These are phyloP conservation scores for Dalbergia cochinchinensis DNA, from an alignment of 306 rosid species.

Conservation along the genomic window DNA sequence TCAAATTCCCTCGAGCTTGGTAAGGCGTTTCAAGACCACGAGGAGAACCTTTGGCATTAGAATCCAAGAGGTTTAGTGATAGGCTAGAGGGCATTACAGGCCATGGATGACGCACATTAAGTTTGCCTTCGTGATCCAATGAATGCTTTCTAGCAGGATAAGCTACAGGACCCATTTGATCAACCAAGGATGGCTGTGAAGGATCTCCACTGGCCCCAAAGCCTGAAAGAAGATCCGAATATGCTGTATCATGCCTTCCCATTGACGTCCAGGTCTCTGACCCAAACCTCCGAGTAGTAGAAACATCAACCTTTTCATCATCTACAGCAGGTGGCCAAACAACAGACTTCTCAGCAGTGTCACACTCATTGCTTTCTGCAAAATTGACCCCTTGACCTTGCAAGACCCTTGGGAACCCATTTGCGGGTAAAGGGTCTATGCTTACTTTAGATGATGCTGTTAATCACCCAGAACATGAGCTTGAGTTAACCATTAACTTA, in stretches of 20 bases:
- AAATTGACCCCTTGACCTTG: slow-evolving; percentile 95
- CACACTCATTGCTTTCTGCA: slow-evolving; percentile 66
- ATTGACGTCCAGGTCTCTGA: slow-evolving; percentile 69
- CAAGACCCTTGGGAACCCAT: slow-evolving; percentile 87
- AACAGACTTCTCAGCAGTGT: slow-evolving; percentile 65
- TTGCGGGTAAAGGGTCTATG: slow-evolving; percentile 68
- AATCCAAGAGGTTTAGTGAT: slow-evolving; percentile 64
- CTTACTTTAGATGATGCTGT: slow-evolving; percentile 67
- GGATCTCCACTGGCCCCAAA: slow-evolving; percentile 63
- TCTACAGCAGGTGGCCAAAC: slow-evolving; percentile 67
- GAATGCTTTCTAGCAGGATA: slow-evolving; percentile 59
- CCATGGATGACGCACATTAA: slow-evolving; percentile 63
- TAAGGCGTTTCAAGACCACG: slow-evolving; percentile 58
- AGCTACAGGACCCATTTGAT: slow-evolving; percentile 51
- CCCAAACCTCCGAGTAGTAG: slow-evolving; percentile 68
- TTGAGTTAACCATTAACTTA: slow-evolving; percentile 15
- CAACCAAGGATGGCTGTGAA: slow-evolving; percentile 51
- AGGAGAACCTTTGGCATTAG: slow-evolving; percentile 60
- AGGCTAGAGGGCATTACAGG: slow-evolving; percentile 61
- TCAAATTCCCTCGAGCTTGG: slow-evolving; percentile 63
- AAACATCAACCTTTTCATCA: slow-evolving; percentile 71
- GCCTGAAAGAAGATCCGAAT: slow-evolving; percentile 77
- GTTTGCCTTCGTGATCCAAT: slow-evolving; percentile 70
- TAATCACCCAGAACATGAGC: slow-evolving; percentile 17
- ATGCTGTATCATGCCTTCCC: slow-evolving; percentile 79